phyloP scores from a whole-genome alignment of 257 asterid genomes.

The Petrea volubilis region DNA sequence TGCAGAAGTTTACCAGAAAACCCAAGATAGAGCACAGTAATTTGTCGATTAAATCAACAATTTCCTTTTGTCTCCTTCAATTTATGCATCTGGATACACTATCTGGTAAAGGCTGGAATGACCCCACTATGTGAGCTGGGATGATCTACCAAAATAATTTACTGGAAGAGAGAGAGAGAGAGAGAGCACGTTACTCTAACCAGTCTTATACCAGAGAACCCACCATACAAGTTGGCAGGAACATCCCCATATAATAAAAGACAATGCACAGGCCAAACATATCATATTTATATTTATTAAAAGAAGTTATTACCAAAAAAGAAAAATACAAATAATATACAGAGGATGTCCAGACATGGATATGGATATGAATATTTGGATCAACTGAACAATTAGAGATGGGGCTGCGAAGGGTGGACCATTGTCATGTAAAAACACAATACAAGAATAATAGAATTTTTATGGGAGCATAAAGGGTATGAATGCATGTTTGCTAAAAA shows the following conservation, averaged over 20 bases:
- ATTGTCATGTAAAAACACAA: constrained; percentile 32
- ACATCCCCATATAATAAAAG: neutral
- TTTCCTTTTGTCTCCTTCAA: too few species aligned
- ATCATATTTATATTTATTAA: constrained; percentile 7
- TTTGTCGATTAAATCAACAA: too few species aligned
- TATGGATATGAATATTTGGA: constrained; percentile 18
- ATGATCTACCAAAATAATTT: neutral
- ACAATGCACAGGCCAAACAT: neutral
- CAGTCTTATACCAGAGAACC: neutral
- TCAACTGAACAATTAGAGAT: constrained; percentile 23
- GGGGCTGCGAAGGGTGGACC: constrained; percentile 31
- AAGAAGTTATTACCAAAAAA: neutral
- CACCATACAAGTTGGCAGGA: neutral
- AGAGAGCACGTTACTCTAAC: neutral
- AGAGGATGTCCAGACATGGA: constrained; percentile 12
- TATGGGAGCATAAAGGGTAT: neutral
- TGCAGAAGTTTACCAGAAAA: too few species aligned
- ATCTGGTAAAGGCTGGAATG: neutral
- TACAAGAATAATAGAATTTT: constrained; percentile 27
- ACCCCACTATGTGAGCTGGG: neutral
- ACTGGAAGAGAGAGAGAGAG: neutral
- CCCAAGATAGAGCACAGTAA: too few species aligned
- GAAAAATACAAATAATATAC: constrained; percentile 14
- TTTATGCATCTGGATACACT: too few species aligned
- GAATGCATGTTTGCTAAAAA: constrained; percentile 16